phyloP scores from a whole-genome alignment of 257 asterid species.

The Ophiorrhiza pumila region DNA sequence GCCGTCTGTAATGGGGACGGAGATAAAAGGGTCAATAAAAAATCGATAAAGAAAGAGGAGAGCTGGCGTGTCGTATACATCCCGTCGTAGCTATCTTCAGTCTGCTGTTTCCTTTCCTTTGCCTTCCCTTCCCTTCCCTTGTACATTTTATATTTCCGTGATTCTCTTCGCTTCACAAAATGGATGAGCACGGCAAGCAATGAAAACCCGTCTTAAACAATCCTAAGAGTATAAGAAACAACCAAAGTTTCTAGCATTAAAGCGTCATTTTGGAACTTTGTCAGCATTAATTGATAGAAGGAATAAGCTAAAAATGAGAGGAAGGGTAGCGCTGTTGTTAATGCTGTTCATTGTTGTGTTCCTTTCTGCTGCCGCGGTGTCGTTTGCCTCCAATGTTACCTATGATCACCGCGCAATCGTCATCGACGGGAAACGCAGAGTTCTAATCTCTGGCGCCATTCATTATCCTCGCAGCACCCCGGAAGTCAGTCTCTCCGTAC shows the following conservation, averaged over 20 bases:
- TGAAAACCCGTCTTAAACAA: no score
- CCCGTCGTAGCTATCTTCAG: conserved; percentile 7
- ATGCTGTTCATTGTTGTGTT: neutral
- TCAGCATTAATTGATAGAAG: no score
- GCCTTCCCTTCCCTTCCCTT: neutral
- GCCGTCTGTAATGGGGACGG: neutral
- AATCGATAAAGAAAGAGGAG: neutral
- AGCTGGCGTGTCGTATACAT: conserved; percentile 7
- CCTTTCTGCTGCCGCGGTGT: conserved; percentile 1
- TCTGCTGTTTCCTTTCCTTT: conserved; percentile 8
- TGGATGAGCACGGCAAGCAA: neutral
- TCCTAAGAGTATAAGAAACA: no score
- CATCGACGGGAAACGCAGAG: conserved; percentile 55
- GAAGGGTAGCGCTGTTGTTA: neutral
- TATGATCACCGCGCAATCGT: conserved; percentile 60
- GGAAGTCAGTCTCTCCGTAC: conserved; percentile 17
- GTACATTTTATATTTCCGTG: no score
- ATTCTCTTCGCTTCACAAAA: neutral
- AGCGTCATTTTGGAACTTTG: no score
- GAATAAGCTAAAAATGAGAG: neutral
- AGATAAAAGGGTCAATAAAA: neutral
- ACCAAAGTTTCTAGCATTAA: no score
- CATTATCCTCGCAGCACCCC: conserved; percentile 89
- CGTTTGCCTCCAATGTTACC: conserved; percentile 12
- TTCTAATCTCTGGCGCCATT: conserved; percentile 68